Evolutionary conservation across 192 early-diverging fungal genomes (phyloP).

Genomic region (Entrophospora sp.): DNA sequence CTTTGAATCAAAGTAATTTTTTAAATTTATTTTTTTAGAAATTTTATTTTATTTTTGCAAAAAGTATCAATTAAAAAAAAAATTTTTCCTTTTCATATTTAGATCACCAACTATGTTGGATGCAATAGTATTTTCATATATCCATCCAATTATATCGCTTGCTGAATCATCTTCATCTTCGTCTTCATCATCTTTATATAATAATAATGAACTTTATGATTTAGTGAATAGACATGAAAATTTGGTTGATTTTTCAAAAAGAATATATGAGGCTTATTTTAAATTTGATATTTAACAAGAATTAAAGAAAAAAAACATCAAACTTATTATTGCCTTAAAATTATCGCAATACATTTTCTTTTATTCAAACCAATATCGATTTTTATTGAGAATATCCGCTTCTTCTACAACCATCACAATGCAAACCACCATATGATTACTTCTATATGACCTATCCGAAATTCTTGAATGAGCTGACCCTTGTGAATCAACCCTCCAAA

Average conservation of each 20-base stretch:
- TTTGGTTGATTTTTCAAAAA: conserved; percentile 37
- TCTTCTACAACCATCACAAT: too few species aligned
- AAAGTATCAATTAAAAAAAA: not conserved
- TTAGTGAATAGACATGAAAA: conserved; percentile 43
- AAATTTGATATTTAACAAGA: too few species aligned
- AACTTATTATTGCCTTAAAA: too few species aligned
- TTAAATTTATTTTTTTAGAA: not conserved
- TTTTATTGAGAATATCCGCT: too few species aligned
- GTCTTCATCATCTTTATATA: too few species aligned
- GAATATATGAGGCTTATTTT: conserved; percentile 18
- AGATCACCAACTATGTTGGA: conserved; percentile 42
- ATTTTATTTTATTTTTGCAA: not conserved
- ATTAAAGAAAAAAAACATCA: too few species aligned
- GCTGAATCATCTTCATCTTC: conserved; percentile 25
- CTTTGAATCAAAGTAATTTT: conserved; percentile 39
- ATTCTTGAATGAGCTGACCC: too few species aligned
- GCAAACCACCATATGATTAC: too few species aligned
- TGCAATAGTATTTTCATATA: conserved; percentile 51
- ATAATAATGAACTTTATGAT: conserved; percentile 31
- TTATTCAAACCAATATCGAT: too few species aligned
- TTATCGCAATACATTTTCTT: too few species aligned
- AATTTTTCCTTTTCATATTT: not conserved
- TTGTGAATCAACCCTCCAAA: too few species aligned
- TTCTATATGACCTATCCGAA: too few species aligned
- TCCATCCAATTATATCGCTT: conserved; percentile 41